Percentiles rank a stretch among this genome's conserved stretches.
phyloP scores from a whole-genome alignment of 139 green algal genomes.

The Chlorella sorokiniana region DNA sequence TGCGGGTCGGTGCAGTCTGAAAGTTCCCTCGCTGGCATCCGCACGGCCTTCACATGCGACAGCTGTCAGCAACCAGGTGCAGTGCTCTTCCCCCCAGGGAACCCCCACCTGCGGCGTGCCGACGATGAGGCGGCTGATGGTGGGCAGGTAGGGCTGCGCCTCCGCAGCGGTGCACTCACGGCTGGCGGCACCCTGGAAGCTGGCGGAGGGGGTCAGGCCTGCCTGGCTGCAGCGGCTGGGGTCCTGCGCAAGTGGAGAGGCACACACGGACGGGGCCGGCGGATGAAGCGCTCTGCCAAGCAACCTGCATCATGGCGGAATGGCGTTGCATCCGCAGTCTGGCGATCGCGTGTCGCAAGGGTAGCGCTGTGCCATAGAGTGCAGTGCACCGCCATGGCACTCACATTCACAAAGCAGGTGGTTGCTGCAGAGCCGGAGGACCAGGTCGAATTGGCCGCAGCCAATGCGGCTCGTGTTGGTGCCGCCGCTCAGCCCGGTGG shows the following conservation, averaged over 20 bases:
- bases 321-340: no score
- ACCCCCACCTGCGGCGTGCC: conserved; percentile 2
- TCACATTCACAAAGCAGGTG: conserved; percentile 5
- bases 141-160: neutral
- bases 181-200: neutral
- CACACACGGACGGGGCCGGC: no score
- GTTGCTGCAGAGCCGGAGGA: neutral
- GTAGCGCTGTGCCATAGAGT: no score
- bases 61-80: neutral
- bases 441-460: conserved; percentile 23
- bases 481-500: conserved; percentile 12
- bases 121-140: neutral
- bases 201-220: neutral
- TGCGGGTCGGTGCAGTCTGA: neutral
- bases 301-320: neutral
- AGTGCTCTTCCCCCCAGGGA: neutral
- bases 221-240: neutral
- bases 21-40: neutral
- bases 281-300: no score
- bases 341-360: no score
- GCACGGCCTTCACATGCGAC: neutral
- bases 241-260: neutral
- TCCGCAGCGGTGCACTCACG: neutral
- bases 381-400: neutral
- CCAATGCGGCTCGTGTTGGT: neutral